Evolutionary conservation across 768 basidiomycete species (phyloP), one percentile per base, ranked within the genome.

Genomic region (Tulasnella sp.): DNA sequence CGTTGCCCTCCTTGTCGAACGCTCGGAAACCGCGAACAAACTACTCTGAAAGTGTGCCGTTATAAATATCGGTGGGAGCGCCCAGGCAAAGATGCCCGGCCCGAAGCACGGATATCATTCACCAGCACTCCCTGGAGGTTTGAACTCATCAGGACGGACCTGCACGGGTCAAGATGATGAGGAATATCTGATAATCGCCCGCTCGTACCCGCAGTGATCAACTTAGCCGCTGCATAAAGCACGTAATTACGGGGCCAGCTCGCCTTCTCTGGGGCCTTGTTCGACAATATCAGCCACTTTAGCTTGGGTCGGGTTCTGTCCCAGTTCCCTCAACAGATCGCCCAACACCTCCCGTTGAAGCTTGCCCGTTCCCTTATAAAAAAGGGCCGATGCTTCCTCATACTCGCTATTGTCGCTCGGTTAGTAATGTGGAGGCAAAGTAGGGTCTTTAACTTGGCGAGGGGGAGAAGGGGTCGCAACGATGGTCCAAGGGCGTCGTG

Each of bases 1-100:
- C 96, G 83, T 96, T 96, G 44, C 94, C 94, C 83, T 96, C 95
- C 87, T 96, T 97, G 87, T 99, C 97, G 83, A 99, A 99, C 16
- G 99, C 97, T 84, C 98, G 96, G 90, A 99, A 99, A 12, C 97
- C 98, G 75, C 98, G 96, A 84, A 98, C 96, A 88, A 99, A 99
- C 85, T 99, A 98, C 89, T 98, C 97, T 97, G 85, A 28, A 34
- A 14, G 46, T 72, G 42, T 69, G 50, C 46, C 12, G 46, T 12
- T 48, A 48, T 5, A 48, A 8, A 48, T 46, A 40, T 42, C 18
- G 72, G 34, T 69, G 5, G 46, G 44, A 20, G 58, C 75, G 46
- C 46, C 18, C 48, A 6, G 24, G 40, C 72, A 72, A 34, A 69
- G 74, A 48, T 34, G 5, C 2, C 54, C 40, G 46, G 20, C 16